Base-by-base conservation (phyloP, 495 filamentous ascomycete genomes). In the Viridothelium virens region DNA sequence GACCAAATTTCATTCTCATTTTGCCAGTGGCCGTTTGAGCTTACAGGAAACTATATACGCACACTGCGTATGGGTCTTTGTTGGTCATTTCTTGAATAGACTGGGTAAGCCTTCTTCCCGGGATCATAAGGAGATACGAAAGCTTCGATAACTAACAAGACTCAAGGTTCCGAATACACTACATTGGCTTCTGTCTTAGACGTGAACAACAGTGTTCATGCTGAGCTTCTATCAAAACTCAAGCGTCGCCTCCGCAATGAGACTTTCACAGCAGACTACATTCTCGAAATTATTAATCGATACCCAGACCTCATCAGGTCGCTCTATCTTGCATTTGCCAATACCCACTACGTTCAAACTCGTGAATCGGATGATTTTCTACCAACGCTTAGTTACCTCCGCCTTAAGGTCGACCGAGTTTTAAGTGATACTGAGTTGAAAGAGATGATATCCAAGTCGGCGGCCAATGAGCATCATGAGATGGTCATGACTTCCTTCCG, bases 401-500 rank as follows among this genome's bases (percentile, higher is more conserved):
- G 88, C 65, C 76, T 91, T 38, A 82, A 89, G 74, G 82, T 89
- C 50, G 88, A 89, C 70, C 82, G 85, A 63, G 87, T 96, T 38
- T 79, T 96, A n/a, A 87, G 85, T 36, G 89, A 96, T 67, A 77
- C 81, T 36, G 84, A 87, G 77, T 82, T 97, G 34, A 89, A 90
- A 76, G 86, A 89, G 11, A 78, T 89, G 67, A 96, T 98, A 73
- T 87, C 88, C 39, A 88, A 86, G 73, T 87, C 87, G 25, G 89
- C 91, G 3, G 82, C 82, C 63, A 97, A 97, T 72, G 94, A 98
- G 80, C 92, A 98, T 77, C 90, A 97, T 71, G 89, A 92, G 77
- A 95, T 96, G 87, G 94, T 98, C 67, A 95, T 97, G 92, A 89
- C 83, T 18, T 89, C 91, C n/a, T 97, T 98, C 85, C 86, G 90